A percentile compares a stretch with the other conserved stretches of the same genome.
Evolutionary conservation across 2,329 filamentous ascomycete genomes (phyloP).

Genomic region (Akanthomyces muscarius): DNA sequence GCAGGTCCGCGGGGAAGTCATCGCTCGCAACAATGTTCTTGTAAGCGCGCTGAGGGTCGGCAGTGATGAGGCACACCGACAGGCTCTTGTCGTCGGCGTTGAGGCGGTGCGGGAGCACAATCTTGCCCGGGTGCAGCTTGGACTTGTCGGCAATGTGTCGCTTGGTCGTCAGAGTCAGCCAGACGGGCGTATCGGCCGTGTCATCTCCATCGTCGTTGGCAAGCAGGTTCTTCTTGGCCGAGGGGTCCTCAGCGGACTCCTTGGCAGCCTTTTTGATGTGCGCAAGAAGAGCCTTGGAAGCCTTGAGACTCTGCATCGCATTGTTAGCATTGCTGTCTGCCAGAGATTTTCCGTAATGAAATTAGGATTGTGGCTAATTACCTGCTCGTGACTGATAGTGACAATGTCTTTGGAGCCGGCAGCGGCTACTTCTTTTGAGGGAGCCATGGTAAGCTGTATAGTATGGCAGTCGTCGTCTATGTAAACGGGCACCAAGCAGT

Average conservation of each 20-base stretch:
- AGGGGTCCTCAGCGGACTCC: slow-evolving; percentile 40
- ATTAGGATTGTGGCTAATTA: slow-evolving; percentile 17
- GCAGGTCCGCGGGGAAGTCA: slow-evolving; percentile 63
- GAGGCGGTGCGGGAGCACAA: slow-evolving; percentile 72
- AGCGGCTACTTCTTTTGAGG: slow-evolving; percentile 38
- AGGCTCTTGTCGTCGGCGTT: slow-evolving; percentile 52
- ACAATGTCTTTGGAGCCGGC: slow-evolving; percentile 30
- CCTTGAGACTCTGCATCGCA: slow-evolving; percentile 51
- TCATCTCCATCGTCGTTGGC: slow-evolving; percentile 42
- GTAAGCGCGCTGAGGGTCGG: slow-evolving; percentile 76
- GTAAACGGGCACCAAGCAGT: not conserved
- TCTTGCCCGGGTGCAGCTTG: slow-evolving; percentile 78
- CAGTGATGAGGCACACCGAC: slow-evolving; percentile 82
- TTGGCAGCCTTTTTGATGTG: slow-evolving; percentile 57
- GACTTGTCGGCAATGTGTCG: slow-evolving; percentile 67
- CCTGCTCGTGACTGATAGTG: slow-evolving; percentile 41
- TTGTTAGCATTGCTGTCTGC: slow-evolving; percentile 15
- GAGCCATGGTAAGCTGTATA: slow-evolving; percentile 33
- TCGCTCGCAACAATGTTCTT: slow-evolving; percentile 80
- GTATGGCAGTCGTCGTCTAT: slow-evolving; percentile 18
- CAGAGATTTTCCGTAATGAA: too few species aligned
- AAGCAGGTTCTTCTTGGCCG: slow-evolving; percentile 55
- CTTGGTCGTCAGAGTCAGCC: slow-evolving; percentile 62
- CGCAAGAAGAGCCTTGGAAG: slow-evolving; percentile 57
- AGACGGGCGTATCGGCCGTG: slow-evolving; percentile 51